Evolutionary conservation across 768 basidiomycete genomes (phyloP).

Genomic region (Sistotremastrum suecicum): DNA sequence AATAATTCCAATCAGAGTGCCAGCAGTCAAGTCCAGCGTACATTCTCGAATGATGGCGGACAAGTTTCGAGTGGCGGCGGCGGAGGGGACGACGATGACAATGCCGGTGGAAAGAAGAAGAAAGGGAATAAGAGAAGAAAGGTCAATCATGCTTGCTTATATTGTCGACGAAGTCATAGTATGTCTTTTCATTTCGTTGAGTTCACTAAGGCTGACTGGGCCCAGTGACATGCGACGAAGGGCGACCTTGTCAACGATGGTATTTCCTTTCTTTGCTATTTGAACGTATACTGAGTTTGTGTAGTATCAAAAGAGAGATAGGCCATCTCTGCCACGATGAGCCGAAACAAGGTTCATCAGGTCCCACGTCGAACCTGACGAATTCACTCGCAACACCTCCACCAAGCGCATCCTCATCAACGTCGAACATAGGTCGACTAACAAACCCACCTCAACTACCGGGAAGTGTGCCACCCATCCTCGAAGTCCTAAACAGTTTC

Average conservation of each 20-base stretch:
- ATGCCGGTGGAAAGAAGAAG: slow-evolving; percentile 19
- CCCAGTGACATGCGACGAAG: slow-evolving; percentile 71
- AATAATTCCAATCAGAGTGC: too few species aligned
- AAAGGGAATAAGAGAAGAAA: slow-evolving; percentile 54
- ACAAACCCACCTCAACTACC: background rate
- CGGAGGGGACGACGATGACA: slow-evolving; percentile 17
- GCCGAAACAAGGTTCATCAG: slow-evolving; percentile 16
- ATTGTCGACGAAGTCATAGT: slow-evolving; percentile 79
- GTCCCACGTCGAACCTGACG: background rate
- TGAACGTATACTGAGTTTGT: slow-evolving; percentile 4
- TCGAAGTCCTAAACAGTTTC: background rate
- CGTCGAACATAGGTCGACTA: background rate
- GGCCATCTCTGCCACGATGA: slow-evolving; percentile 91
- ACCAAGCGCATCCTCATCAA: slow-evolving; percentile 3
- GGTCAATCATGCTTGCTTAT: slow-evolving; percentile 87
- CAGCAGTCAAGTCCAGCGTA: too few species aligned
- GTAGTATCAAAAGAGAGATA: slow-evolving; percentile 90
- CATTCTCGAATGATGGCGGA: too few species aligned
- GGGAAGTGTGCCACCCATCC: background rate
- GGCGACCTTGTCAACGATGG: slow-evolving; percentile 87
- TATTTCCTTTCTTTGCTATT: slow-evolving; percentile 25
- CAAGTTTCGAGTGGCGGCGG: too few species aligned
- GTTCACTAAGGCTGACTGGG: background rate
- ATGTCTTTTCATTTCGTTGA: background rate
- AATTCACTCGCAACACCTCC: slow-evolving; percentile 6